Evolutionary conservation across 108 stramenopile species (phyloP).

Genomic region (Fragilaria crotonensis): DNA sequence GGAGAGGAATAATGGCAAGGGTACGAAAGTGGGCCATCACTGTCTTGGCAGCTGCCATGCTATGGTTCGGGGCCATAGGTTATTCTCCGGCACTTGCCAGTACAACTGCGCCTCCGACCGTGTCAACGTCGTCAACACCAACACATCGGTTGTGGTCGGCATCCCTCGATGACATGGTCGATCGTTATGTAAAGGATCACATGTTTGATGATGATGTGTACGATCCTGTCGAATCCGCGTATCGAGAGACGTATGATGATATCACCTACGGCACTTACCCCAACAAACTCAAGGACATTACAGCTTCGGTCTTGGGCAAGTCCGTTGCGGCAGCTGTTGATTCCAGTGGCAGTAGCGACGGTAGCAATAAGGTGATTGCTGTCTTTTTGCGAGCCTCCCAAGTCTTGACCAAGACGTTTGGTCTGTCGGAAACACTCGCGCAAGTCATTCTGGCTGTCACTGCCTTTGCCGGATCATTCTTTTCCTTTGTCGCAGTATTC

Average conservation of each 20-base stretch:
- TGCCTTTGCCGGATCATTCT: background rate
- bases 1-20: no score
- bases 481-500: conserved; percentile 15
- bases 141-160: conserved; percentile 8
- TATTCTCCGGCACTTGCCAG: background rate
- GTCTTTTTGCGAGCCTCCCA: conserved; percentile 11
- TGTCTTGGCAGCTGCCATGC: no score
- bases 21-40: no score
- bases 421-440: conserved; percentile 33
- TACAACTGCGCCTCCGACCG: background rate
- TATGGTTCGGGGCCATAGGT: no score
- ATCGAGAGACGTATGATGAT: conserved; percentile 56
- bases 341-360: conserved; percentile 1
- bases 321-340: conserved; percentile 8
- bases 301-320: conserved; percentile 32
- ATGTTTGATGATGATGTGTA: conserved; percentile 77
- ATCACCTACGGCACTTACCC: conserved; percentile 29
- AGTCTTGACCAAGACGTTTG: conserved; percentile 13
- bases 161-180: conserved; percentile 54
- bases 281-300: conserved; percentile 24
- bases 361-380: conserved; percentile 10
- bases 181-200: conserved; percentile 56
- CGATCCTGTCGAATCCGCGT: conserved; percentile 72
- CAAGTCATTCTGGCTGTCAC: conserved; percentile 18
- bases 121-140: background rate